Evolutionary conservation across 2,329 filamentous ascomycete species (phyloP), one percentile per base, ranked within the genome.

Genomic region (Botrytis galanthina): DNA sequence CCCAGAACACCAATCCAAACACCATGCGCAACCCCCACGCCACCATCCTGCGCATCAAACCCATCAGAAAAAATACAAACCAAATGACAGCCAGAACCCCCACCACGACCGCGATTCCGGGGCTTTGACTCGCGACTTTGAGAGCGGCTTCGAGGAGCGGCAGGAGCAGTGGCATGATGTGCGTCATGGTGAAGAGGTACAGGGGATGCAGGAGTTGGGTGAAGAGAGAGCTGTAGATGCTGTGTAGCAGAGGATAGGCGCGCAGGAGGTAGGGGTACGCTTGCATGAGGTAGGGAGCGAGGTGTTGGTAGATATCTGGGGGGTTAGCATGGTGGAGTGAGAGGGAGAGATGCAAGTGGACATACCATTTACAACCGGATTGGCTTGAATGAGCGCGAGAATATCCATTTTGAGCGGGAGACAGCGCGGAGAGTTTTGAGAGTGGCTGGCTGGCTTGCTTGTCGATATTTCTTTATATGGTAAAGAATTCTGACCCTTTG

Each of bases 11-110:
- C 60, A 94, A 77, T 37, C 87, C 84, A 75, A 93, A 81, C 18
- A 86, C 85, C 72, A 97, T 80, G n/a, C 87, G 85, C 70, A 94
- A 88, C 89, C 93, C 94, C 84, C 91, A 97, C 80, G 94, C 84
- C 73, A 97, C 85, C 32, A 93, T 83, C 74, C 93, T 88, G 75
- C 90, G 89, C 29, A 94, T 84, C 84, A 92, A 91, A 80, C 91
- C 87, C 76, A 91, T 83, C 60, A 96, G 86, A 73, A 95, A 81
- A 80, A 94, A 85, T 70, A 95, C 82, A 72, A 90, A 83, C 44
- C 90, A 77, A 62, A 91, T 82, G 1, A 39, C 22, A 1, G 20
- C 29, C 2, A 18, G 6, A 93, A 84, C 14, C 2, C 54, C 14
- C 8, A 39, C 20, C 4, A 69, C 26, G 5, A n/a, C 35, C 1